phyloP scores from a whole-genome alignment of 2,329 filamentous ascomycete species.

The Triangularia verruculosa region DNA sequence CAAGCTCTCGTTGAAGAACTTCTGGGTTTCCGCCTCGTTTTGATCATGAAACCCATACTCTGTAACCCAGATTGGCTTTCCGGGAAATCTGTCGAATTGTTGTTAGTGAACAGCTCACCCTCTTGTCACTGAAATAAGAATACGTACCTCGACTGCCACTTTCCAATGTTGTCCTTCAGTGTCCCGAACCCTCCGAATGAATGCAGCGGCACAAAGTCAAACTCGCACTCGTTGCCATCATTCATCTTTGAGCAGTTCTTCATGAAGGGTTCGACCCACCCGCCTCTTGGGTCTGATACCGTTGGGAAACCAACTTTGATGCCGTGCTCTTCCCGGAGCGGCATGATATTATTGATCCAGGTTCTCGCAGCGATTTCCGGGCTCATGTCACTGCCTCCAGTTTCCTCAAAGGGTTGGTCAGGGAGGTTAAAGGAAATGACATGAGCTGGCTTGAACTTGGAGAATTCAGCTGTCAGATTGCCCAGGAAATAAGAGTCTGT shows the following conservation, averaged over 20 bases:
- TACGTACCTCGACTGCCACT: slow-evolving; percentile 46
- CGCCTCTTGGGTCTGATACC: slow-evolving; percentile 49
- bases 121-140: background rate
- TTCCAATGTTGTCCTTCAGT: slow-evolving; percentile 61
- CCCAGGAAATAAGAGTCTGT: slow-evolving; percentile 58
- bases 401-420: slow-evolving; percentile 50
- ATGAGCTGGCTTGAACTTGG: slow-evolving; percentile 58
- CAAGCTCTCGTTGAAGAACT: slow-evolving; percentile 63
- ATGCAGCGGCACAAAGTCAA: slow-evolving; percentile 62
- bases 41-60: slow-evolving; percentile 65
- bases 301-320: slow-evolving; percentile 67
- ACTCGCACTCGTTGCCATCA: slow-evolving; percentile 51
- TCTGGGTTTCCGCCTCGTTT: slow-evolving; percentile 54
- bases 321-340: slow-evolving; percentile 56
- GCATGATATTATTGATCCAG: slow-evolving; percentile 69
- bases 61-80: slow-evolving; percentile 69
- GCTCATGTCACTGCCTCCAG: slow-evolving; percentile 60
- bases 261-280: slow-evolving; percentile 66
- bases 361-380: slow-evolving; percentile 59
- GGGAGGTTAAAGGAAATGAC: slow-evolving; percentile 77
- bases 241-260: slow-evolving; percentile 55
- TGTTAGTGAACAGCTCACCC: background rate
- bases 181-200: slow-evolving; percentile 68
- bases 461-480: slow-evolving; percentile 53
- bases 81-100: slow-evolving; percentile 48